Evolutionary conservation across 768 basidiomycete species (phyloP), one percentile per base, ranked within the genome.

Genomic region (Dacryopinax primogenitus): DNA sequence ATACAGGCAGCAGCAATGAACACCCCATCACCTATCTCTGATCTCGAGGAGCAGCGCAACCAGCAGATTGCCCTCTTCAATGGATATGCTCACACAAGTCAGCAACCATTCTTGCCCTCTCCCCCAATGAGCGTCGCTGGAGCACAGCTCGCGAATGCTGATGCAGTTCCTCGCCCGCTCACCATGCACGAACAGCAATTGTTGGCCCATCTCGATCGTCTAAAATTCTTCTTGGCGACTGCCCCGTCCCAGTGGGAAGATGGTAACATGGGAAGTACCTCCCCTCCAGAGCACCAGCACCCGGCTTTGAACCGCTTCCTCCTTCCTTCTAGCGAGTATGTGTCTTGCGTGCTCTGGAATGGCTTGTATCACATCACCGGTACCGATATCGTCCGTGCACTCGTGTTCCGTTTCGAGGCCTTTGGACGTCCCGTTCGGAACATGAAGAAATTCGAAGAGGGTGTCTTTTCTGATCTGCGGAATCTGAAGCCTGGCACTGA

Each of bases 361-460:
- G 87, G 92, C 6, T 80, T 90, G 33, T 93, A 92, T 72, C 90
- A 95, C 72, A 91, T 97, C 76, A 95, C 93, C 1, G 94, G 94
- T 33, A 97, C 94, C 4, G 94, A 97, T 76, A 96, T 97, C 73
- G 93, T 97, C 33, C 83, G 94, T 68, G 91, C 92, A 2, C 80
- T 97, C 63, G 87, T 92, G n/a, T 95, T 96, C 74, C 83, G 93
- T 21, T 93, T 95, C 75, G 89, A 92, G 76, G 87, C 86, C 7
- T 95, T 95, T 71, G 90, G 90, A 1, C 79, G 94, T 9, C 94
- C 93, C 0, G 91, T 97, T 39, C 80, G 82, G 65, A 91, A 92
- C 71, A 88, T 92, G 82, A 96, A 96, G 76, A 97, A 97, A 75
- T 97, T 95, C 70, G 94, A 97, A 74, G 94, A 97, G 76, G 94